These are phyloP conservation scores for Termitomyces sp. DNA, from an alignment of 768 basidiomycete genomes.

Conservation along the genomic window DNA sequence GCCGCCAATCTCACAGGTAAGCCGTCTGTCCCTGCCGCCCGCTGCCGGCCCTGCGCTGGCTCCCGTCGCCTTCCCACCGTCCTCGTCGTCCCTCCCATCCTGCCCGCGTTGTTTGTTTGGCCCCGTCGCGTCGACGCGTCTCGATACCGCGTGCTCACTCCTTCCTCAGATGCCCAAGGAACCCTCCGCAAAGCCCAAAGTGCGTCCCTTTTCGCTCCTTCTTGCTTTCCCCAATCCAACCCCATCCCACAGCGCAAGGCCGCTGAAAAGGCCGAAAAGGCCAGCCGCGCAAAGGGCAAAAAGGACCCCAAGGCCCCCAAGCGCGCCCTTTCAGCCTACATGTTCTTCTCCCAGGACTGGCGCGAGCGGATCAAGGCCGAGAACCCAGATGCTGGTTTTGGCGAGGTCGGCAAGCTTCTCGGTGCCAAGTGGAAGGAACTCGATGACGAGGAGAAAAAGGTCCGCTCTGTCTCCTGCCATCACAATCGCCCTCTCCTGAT, in stretches of 20 bases:
- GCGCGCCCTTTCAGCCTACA: constrained; percentile 92
- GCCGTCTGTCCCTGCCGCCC: background rate
- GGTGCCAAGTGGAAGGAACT: constrained; percentile 98
- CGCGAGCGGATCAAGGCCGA: constrained; percentile 92
- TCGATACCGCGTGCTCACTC: background rate
- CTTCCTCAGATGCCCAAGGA: constrained; percentile 71
- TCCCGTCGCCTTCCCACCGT: background rate
- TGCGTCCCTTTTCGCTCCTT: too few relatives aligned
- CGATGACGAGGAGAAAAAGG: constrained; percentile 88
- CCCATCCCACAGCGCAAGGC: constrained; percentile 58
- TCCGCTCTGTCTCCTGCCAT: constrained; percentile 26
- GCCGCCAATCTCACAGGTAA: background rate
- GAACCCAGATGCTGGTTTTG: constrained; percentile 93
- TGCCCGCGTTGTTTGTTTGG: constrained; percentile 14
- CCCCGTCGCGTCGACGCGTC: constrained; percentile 13
- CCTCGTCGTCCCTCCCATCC: background rate
- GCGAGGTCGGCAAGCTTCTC: constrained; percentile 91
- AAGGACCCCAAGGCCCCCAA: constrained; percentile 88
- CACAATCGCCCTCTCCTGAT: background rate
- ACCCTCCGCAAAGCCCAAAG: constrained; percentile 57
- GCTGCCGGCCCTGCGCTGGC: background rate
- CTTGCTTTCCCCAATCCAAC: too few relatives aligned
- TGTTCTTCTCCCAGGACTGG: constrained; percentile 99
- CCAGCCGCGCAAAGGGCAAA: constrained; percentile 39
- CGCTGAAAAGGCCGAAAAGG: constrained; percentile 66